phyloP scores from a whole-genome alignment of 2,329 filamentous ascomycete genomes.

The Aspergillus chevalieri region DNA sequence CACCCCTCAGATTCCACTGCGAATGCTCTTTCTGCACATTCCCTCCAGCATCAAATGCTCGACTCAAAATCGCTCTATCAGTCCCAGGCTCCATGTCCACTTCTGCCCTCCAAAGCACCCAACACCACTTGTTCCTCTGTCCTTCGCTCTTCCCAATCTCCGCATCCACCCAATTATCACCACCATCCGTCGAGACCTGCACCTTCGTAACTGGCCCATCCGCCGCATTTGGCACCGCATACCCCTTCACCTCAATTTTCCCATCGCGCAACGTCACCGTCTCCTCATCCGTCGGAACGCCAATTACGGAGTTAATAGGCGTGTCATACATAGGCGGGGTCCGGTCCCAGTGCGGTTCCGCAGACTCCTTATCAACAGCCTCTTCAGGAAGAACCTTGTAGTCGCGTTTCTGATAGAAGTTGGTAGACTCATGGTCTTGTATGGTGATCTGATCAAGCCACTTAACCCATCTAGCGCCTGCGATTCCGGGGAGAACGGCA shows the following conservation, averaged over 20 bases:
- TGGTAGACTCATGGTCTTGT: conserved; percentile 45
- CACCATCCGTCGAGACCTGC: conserved; percentile 48
- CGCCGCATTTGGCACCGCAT: conserved; percentile 50
- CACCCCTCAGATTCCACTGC: conserved; percentile 55
- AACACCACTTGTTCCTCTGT: conserved; percentile 46
- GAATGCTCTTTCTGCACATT: conserved; percentile 46
- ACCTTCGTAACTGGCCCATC: conserved; percentile 50
- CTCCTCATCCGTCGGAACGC: conserved; percentile 41
- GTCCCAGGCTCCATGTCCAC: conserved; percentile 39
- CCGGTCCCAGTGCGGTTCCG: conserved; percentile 48
- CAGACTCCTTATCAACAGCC: conserved; percentile 43
- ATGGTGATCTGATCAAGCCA: conserved; percentile 52
- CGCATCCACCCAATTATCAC: conserved; percentile 47
- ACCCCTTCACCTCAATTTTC: conserved; percentile 47
- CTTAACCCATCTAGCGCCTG: conserved; percentile 51
- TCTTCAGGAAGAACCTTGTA: conserved; percentile 55
- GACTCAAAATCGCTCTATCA: conserved; percentile 45
- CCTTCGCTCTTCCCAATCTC: conserved; percentile 24
- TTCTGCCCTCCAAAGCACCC: conserved; percentile 49
- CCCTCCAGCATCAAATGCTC: conserved; percentile 49
- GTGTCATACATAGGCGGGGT: conserved; percentile 50
- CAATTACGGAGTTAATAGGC: conserved; percentile 53
- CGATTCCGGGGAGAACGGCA: conserved; percentile 48
- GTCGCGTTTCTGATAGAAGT: conserved; percentile 54
- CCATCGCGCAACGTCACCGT: conserved; percentile 32